Percentiles rank a stretch among this genome's conserved stretches.
Evolutionary conservation across 768 basidiomycete genomes (phyloP).

Genomic region (Obba rivulosa): DNA sequence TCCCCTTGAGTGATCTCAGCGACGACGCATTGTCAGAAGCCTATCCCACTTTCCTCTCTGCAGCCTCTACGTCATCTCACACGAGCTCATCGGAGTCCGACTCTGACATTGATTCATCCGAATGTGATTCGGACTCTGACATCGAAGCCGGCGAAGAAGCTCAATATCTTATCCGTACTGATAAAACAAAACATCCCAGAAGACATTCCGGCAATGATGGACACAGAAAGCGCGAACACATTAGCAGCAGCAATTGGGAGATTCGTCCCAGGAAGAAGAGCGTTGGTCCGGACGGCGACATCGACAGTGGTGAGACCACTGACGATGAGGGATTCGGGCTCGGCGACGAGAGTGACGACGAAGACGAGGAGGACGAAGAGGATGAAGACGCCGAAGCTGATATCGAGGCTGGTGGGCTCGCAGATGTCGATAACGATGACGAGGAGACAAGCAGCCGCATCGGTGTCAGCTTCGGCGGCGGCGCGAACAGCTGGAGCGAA

Average conservation of each 20-base stretch:
- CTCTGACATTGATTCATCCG: slow-evolving; percentile 20
- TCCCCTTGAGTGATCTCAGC: slow-evolving; percentile 16
- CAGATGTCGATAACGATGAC: slow-evolving; percentile 19
- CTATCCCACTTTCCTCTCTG: slow-evolving; percentile 30
- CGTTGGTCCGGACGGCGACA: slow-evolving; percentile 65
- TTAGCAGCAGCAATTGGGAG: slow-evolving; percentile 52
- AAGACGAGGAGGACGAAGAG: slow-evolving; percentile 29
- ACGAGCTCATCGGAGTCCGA: slow-evolving; percentile 22
- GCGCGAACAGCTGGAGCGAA: slow-evolving; percentile 75
- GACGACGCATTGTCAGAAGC: slow-evolving; percentile 14
- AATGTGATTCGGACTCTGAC: slow-evolving; percentile 7
- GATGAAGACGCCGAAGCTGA: slow-evolving; percentile 23
- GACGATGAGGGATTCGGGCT: slow-evolving; percentile 34
- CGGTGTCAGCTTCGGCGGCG: slow-evolving; percentile 47
- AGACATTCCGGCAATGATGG: slow-evolving; percentile 44
- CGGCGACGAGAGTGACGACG: slow-evolving; percentile 52
- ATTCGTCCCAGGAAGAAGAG: slow-evolving; percentile 67
- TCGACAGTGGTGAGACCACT: slow-evolving; percentile 49
- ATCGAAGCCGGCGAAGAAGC: slow-evolving; percentile 10
- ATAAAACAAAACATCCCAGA: background rate
- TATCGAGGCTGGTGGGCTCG: slow-evolving; percentile 24
- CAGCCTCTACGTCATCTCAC: slow-evolving; percentile 22
- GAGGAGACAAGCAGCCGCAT: slow-evolving; percentile 25
- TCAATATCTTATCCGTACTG: slow-evolving; percentile 4
- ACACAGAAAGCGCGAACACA: slow-evolving; percentile 27